A percentile compares a stretch with the other conserved stretches of the same genome.
phyloP scores from a whole-genome alignment of 1,284 basidiomycete species.

The Ceratobasidium sp. region DNA sequence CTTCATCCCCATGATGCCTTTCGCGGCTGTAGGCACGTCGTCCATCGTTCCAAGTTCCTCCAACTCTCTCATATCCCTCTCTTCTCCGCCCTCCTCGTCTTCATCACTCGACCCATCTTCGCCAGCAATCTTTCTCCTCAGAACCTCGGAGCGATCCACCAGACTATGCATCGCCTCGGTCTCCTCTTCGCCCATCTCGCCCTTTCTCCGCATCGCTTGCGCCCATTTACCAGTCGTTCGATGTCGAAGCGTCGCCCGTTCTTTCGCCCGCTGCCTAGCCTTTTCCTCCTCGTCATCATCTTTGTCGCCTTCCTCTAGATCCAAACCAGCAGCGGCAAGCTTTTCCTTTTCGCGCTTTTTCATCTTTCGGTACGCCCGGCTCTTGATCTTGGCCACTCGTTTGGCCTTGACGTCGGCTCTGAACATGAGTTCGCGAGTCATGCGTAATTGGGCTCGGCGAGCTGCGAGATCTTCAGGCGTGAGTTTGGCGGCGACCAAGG shows the following conservation, averaged over 20 bases:
- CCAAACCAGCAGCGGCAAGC: constrained; percentile 60
- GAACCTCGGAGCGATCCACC: constrained; percentile 73
- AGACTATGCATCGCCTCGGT: constrained; percentile 80
- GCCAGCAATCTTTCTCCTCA: constrained; percentile 75
- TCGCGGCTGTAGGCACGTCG: constrained; percentile 52
- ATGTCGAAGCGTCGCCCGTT: constrained; percentile 86
- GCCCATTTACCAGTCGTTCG: constrained; percentile 86
- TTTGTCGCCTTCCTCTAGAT: constrained; percentile 59
- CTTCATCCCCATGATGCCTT: constrained; percentile 86
- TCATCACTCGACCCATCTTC: constrained; percentile 57
- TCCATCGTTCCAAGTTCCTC: constrained; percentile 49
- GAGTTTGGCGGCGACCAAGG: constrained; percentile 51
- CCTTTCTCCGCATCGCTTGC: constrained; percentile 62
- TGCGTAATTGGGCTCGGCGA: constrained; percentile 81
- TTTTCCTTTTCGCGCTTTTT: constrained; percentile 79
- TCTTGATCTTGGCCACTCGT: constrained; percentile 94
- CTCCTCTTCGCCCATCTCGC: constrained; percentile 67
- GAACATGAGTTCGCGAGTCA: constrained; percentile 94
- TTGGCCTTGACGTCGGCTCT: constrained; percentile 92
- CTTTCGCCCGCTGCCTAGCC: constrained; percentile 75
- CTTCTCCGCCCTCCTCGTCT: constrained; percentile 54
- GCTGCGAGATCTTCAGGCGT: constrained; percentile 76
- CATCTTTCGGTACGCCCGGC: constrained; percentile 89
- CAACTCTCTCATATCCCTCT: constrained; percentile 57
- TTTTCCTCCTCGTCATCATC: constrained; percentile 65